Base-by-base conservation (phyloP, 495 filamentous ascomycete species). In the Daldinia concentrica region DNA sequence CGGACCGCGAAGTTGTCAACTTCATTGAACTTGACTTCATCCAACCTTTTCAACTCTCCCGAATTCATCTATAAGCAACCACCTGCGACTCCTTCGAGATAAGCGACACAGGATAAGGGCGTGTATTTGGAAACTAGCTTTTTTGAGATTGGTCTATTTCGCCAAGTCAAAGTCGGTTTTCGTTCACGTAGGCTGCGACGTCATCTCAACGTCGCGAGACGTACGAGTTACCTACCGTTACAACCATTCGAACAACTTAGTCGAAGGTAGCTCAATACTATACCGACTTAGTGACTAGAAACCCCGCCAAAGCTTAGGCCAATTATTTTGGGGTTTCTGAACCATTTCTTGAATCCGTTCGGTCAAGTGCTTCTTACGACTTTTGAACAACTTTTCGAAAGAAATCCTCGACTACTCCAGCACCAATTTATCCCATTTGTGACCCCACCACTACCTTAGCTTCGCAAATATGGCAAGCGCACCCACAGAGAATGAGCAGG, bases 401-500 rank as follows among this genome's bases (percentile, higher is more conserved):
- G 19, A 48, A 48, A 24, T 24, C 3, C 36, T 15, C 62, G 26
- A 56, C 1, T 4, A 2, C 36, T 22, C 32, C n/a, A 11, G 45
- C 48, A 1, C n/a, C 17, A 22, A n/a, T 36, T 58, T 30, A 11
- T 30, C n/a, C 9, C 24, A 48, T 34, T 6, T 22, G 9, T 11
- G 15, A 57, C 17, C 37, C 14, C 30, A n/a, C 56, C 34, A 51
- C 51, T 19, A 59, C 39, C 30, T 22, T 6, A 11, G 58, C 5
- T 6, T 27, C 41, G 4, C 48, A 30, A 64, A 30, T 14, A 78
- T 78, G 76, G 37, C 73, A 19, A 68, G 54, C 63, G 55, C 32
- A 43, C 73, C 73, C 0, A 64, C 57, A 15, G 76, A 75, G 65
- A 78, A 78, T 52, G 76, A 78, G 52, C 76, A 78, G 68, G 63